A percentile compares a stretch with the other conserved stretches of the same genome.
These are phyloP conservation scores for Bacterosira constricta DNA, from an alignment of 108 stramenopile species.

Conservation along the genomic window DNA sequence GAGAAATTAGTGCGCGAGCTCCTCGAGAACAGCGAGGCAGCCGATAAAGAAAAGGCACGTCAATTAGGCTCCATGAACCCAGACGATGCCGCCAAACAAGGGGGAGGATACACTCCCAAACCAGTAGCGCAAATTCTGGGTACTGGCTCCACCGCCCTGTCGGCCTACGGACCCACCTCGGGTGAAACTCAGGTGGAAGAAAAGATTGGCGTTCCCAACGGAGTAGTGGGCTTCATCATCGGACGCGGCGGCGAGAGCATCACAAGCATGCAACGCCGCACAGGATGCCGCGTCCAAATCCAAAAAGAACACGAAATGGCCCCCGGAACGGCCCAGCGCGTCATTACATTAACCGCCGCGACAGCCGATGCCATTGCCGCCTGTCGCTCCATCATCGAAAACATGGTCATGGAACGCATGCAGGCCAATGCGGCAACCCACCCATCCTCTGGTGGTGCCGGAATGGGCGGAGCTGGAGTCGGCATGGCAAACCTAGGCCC, in stretches of 20 bases:
- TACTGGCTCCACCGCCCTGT: slow-evolving; percentile 34
- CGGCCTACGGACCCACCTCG: slow-evolving; percentile 39
- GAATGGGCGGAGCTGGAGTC: neutral
- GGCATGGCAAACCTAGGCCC: slow-evolving; percentile 17
- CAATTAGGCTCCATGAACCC: slow-evolving; percentile 55
- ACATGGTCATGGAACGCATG: slow-evolving; percentile 78
- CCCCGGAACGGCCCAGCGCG: slow-evolving; percentile 77
- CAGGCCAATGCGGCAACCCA: slow-evolving; percentile 38
- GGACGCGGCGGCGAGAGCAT: slow-evolving; percentile 93
- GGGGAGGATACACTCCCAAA: slow-evolving; percentile 63
- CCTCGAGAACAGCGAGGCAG: slow-evolving; percentile 53
- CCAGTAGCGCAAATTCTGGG: slow-evolving; percentile 83
- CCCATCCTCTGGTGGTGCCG: neutral
- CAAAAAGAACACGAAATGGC: slow-evolving; percentile 89
- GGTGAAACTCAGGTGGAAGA: slow-evolving; percentile 58
- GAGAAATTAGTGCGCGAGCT: slow-evolving; percentile 58
- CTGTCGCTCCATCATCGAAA: slow-evolving; percentile 79
- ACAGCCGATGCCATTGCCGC: slow-evolving; percentile 72
- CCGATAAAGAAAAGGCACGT: slow-evolving; percentile 67
- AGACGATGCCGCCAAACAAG: neutral
- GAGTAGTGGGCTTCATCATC: slow-evolving; percentile 83
- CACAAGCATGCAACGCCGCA: slow-evolving; percentile 77
- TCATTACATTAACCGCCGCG: slow-evolving; percentile 79
- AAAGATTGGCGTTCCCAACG: slow-evolving; percentile 82
- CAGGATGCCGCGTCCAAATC: slow-evolving; percentile 85